These are phyloP conservation scores for Stagonosporopsis cucurbitacearum DNA, from an alignment of 2,329 filamentous ascomycete genomes.

Conservation along the genomic window DNA sequence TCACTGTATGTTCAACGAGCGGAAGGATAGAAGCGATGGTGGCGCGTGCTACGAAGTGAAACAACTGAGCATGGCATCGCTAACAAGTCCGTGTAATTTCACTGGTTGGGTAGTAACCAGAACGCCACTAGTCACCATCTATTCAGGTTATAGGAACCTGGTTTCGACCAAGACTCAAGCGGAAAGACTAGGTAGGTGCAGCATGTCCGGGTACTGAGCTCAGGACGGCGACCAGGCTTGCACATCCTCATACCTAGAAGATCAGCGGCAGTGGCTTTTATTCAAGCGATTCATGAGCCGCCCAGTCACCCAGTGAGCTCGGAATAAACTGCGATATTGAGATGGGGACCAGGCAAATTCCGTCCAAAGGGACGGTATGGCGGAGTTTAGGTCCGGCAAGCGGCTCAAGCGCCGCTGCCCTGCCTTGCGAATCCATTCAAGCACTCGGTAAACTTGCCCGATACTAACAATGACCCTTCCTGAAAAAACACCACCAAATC, in stretches of 20 bases:
- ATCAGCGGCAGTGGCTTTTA: neutral
- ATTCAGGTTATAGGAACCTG: neutral
- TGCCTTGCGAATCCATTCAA: neutral
- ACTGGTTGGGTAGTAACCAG: neutral
- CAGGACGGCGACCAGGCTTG: neutral
- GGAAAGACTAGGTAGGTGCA: neutral
- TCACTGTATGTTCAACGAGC: neutral
- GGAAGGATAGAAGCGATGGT: slow-evolving; percentile 14
- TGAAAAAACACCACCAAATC: neutral
- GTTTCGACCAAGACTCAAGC: neutral
- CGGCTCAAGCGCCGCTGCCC: neutral
- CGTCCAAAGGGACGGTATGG: neutral
- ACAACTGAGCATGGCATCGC: neutral
- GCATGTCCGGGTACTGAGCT: too few species aligned
- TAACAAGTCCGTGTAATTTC: slow-evolving; percentile 3
- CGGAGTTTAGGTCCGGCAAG: neutral
- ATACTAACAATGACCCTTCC: neutral
- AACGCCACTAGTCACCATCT: slow-evolving; percentile 2
- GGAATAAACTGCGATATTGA: neutral
- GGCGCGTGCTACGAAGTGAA: neutral
- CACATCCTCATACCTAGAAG: neutral
- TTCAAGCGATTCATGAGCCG: too few species aligned
- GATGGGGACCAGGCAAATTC: slow-evolving; percentile 1
- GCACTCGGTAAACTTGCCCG: slow-evolving; percentile 7
- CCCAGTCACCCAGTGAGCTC: neutral